Evolutionary conservation across 2,329 filamentous ascomycete genomes (phyloP), one percentile per base, ranked within the genome.

Genomic region (Fusarium abutilonis): DNA sequence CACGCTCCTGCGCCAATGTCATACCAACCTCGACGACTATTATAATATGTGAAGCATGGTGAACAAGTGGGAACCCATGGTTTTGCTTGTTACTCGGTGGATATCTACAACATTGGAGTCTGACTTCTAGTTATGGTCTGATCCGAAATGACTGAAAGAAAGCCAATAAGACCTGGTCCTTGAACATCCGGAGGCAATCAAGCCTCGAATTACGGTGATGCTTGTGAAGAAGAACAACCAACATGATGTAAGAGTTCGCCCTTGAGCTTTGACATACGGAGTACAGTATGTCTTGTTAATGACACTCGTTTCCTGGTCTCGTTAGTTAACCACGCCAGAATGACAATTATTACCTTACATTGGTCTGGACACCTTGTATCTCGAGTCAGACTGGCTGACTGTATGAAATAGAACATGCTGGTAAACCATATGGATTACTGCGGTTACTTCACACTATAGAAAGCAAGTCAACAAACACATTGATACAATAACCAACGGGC

Each of bases 1-100:
- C 34, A 15, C 36, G 9, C n/a, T 39, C 3, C 51, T 41, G 31
- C 36, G 13, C 15, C 44, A 53, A 53, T 48, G 50, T 35, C 17
- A 23, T 52, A 34, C 28, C 36, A 52, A 40, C 50, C 34, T 11
- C 9, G 4, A 45, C 41, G 19, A 8, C 31, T n/a, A 13, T 13
- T 21, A 34, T 34, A 34, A 26, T 10, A 19, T 39, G 19, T 28
- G 31, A 23, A 36, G n/a, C 15, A 29, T 10, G n/a, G 39, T 42
- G 29, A 8, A 26, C 35, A 26, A 26, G 51, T 34, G 43, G 26
- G 9, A 42, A 38, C n/a, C 14, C n/a, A 17, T 32, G 11, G 23
- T 31, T 35, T 36, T 56, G 7, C 21, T 9, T 40, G 32, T 55
- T 35, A 17, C 32, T 8, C 15, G 35, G 32, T 39, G 6, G 4